A percentile compares a stretch with the other conserved stretches of the same genome.
Evolutionary conservation across 1,139 yeast species (phyloP).

Genomic region (Scheffersomyces titani): DNA sequence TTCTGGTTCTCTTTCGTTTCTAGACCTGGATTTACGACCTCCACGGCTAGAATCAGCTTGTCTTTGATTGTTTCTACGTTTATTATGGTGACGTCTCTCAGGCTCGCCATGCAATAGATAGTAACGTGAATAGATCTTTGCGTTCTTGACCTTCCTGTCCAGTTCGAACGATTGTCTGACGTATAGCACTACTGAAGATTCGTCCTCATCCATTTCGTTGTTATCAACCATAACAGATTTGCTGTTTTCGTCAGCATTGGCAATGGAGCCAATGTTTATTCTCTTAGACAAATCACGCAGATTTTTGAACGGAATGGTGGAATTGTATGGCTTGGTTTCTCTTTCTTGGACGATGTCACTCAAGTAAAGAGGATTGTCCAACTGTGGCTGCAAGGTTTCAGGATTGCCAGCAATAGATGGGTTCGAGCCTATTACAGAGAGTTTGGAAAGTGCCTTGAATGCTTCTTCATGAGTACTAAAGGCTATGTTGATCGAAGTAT

Average conservation of each 20-base stretch:
- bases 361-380: constrained; percentile 19
- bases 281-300: constrained; percentile 31
- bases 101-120: constrained; percentile 79
- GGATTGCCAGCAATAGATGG: constrained; percentile 12
- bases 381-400: constrained; percentile 1
- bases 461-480: constrained; percentile 51
- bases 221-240: constrained; percentile 18
- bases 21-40: constrained; percentile 22
- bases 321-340: constrained; percentile 39
- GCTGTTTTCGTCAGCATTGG: constrained; percentile 7
- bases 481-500: constrained; percentile 55
- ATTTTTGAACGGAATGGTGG: constrained; percentile 39
- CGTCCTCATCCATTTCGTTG: constrained; percentile 43
- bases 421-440: constrained; percentile 25
- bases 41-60: constrained; percentile 3
- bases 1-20: constrained; percentile 7
- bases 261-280: constrained; percentile 22
- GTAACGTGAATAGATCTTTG: constrained; percentile 63
- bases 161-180: constrained; percentile 54
- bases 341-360: constrained; percentile 32
- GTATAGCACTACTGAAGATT: constrained; percentile 39
- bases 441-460: constrained; percentile 34
- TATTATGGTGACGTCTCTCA: constrained; percentile 31
- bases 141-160: constrained; percentile 61
- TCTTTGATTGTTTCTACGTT: constrained; percentile 10